These are phyloP conservation scores for Gynostemma pentaphyllum DNA, from an alignment of 306 rosid species.

Conservation along the genomic window DNA sequence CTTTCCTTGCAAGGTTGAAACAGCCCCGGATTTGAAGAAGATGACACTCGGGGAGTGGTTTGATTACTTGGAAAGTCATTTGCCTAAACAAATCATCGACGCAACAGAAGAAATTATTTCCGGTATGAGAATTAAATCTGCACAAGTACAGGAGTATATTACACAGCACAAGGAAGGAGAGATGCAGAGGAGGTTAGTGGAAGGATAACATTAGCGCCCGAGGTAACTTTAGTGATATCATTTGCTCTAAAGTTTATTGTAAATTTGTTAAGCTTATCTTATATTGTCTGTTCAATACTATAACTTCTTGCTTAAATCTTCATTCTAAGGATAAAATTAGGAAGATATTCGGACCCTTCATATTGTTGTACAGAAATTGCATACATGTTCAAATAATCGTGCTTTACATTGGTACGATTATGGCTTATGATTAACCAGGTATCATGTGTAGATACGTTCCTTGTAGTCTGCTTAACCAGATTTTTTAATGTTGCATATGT, in stretches of 20 bases:
- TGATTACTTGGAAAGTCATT: constrained; percentile 47
- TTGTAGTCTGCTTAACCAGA: no score
- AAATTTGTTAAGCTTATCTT: background rate
- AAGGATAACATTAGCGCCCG: background rate
- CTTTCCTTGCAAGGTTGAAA: constrained; percentile 2
- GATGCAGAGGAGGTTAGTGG: constrained; percentile 15
- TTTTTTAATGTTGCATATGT: no score
- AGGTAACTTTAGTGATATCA: constrained; percentile 2
- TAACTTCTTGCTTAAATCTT: background rate
- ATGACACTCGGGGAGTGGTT: constrained; percentile 70
- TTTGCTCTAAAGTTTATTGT: background rate
- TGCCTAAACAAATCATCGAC: constrained; percentile 48
- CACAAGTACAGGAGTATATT: constrained; percentile 38
- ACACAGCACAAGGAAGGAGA: constrained; percentile 23
- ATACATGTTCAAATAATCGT: no score
- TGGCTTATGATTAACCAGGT: no score
- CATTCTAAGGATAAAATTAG: no score
- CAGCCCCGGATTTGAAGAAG: constrained; percentile 43
- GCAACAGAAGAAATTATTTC: constrained; percentile 49
- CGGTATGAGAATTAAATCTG: constrained; percentile 40
- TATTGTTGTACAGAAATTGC: no score
- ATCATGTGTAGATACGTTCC: no score
- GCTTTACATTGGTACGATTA: no score
- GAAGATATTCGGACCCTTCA: no score
- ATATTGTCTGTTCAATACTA: background rate